phyloP scores from a whole-genome alignment of 129 eudicot genomes.

The Helichrysum umbraculigerum region DNA sequence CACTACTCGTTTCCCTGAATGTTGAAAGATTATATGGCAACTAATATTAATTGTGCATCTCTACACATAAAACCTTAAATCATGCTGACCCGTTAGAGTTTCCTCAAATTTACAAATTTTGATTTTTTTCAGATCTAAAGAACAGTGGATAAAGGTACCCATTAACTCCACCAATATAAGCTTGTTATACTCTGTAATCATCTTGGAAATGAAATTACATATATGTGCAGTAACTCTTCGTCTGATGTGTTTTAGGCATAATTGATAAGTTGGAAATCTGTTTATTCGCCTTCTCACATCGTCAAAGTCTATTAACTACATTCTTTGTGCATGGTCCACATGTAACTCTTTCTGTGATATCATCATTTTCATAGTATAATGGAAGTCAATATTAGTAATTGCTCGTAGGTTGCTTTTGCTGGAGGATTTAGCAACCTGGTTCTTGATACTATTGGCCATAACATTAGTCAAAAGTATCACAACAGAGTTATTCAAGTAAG shows the following conservation, averaged over 20 bases:
- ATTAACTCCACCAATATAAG: background rate
- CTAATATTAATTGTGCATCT: background rate
- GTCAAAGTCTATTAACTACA: background rate
- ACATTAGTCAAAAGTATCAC: constrained; percentile 83
- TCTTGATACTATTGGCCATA: constrained; percentile 93
- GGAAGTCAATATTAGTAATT: constrained; percentile 20
- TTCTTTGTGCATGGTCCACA: background rate
- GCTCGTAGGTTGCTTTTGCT: constrained; percentile 58
- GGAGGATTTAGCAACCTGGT: constrained; percentile 77
- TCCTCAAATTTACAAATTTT: background rate
- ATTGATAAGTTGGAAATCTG: background rate
- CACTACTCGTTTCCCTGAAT: background rate
- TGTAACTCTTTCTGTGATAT: constrained; percentile 12
- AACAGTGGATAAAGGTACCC: too few relatives aligned
- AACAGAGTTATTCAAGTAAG: constrained; percentile 88
- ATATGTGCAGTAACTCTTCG: background rate
- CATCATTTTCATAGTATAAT: background rate
- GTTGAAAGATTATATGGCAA: background rate
- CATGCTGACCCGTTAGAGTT: constrained; percentile 2
- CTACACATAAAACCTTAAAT: too few relatives aligned
- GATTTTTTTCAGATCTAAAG: background rate
- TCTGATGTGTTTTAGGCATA: constrained; percentile 6
- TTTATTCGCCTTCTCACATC: constrained; percentile 1
- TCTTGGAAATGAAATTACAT: background rate
- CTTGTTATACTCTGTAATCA: background rate